Conservation (phyloP, 2,329 filamentous ascomycete genomes). For the Emergomyces pasteurianus region DNA sequence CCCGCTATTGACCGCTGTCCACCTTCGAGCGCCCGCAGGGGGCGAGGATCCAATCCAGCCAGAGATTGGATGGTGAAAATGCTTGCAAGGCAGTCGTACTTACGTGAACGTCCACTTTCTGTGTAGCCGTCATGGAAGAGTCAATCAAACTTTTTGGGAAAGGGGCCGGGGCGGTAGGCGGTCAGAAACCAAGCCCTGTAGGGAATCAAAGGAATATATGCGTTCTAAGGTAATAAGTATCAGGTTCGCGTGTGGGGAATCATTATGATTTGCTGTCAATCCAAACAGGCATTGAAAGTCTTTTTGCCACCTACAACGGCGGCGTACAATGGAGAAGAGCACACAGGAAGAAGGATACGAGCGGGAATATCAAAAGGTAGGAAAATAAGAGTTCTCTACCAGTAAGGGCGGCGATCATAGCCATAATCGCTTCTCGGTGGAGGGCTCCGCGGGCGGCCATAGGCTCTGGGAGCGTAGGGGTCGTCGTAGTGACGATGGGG, state of each 20-base stretch:
- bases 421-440: constrained; percentile 29
- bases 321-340: not conserved
- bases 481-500: constrained; percentile 47
- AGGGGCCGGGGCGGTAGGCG: not conserved
- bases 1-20: not conserved
- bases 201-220: not conserved
- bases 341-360: constrained; percentile 2
- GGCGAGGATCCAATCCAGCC: not conserved
- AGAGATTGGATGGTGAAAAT: not conserved
- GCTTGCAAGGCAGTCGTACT: not conserved
- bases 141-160: not conserved
- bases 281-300: not conserved
- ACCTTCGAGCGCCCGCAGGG: not conserved
- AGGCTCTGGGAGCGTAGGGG: constrained; percentile 44
- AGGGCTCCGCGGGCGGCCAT: constrained; percentile 35
- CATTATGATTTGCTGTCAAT: not conserved
- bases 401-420: constrained; percentile 35
- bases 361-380: constrained; percentile 5
- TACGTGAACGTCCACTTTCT: not conserved
- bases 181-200: not conserved
- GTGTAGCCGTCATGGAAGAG: not conserved
- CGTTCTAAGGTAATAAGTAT: constrained; percentile 8
- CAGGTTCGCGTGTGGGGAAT: constrained; percentile 7
- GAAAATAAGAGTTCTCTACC: constrained; percentile 23
- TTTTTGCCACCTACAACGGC: not conserved